Base-by-base conservation (phyloP, 1,284 basidiomycete species). In the Ceratobasidium sp. region DNA sequence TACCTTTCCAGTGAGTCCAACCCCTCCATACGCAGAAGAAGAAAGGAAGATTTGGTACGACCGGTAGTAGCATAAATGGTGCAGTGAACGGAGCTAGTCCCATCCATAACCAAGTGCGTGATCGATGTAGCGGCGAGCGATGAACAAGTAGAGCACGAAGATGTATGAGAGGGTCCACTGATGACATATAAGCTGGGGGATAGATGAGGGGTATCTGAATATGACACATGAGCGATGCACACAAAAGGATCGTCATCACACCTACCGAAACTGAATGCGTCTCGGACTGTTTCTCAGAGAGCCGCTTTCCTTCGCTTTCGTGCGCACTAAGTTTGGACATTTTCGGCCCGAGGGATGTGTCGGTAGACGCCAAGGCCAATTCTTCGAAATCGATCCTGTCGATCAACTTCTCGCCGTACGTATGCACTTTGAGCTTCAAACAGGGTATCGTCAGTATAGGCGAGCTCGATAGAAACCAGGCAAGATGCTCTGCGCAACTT, bases 21-120 rank as follows among this genome's bases (percentile, higher is more conserved):
- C 90, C 87, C 59, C 92, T 84, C 92, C 92, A 93, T 1, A 84
- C 85, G 77, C 91, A 92, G 80, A 92, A 93, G 82, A 93, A 92
- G 79, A 93, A 90, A 0, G 92, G 92, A 30, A 93, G 80, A 79
- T 93, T 93, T 32, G 92, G 92, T 79, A 93, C 88, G 71, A 93
- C 80, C 14, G 92, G 92, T 76, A 93, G 84, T 62, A 93, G 77
- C 80, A 85, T 85, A 76, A 93, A 88, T 0, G 92, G 92, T 18
- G 87, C 82, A 10, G 90, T 93, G 10, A 93, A 78, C 0, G 91
- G 92, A 21, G 88, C 81, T 39, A 89, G 78, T 6, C 85, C 73
- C 78, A 88, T 82, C 89, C 90, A 93, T 4, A 84, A 79, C 75
- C 82, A 87, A 75, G 91, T 88, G 0, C 90, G 88, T 75, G 83